These are phyloP conservation scores for Diplodia seriata DNA, from an alignment of 2,329 filamentous ascomycete species.

Conservation along the genomic window DNA sequence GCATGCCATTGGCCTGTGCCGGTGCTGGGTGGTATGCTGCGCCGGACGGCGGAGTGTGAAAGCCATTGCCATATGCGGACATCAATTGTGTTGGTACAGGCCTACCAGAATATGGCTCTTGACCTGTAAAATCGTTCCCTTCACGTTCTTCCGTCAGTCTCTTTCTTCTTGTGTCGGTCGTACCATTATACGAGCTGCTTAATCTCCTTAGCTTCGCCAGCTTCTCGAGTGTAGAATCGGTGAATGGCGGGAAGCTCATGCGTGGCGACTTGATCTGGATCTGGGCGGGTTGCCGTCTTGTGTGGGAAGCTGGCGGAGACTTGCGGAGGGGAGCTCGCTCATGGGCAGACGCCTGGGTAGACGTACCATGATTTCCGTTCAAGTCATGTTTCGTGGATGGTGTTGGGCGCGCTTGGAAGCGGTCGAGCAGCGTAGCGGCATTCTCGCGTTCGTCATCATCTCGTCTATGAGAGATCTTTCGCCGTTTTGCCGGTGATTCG, in stretches of 20 bases:
- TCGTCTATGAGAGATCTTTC: background rate
- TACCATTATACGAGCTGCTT: background rate
- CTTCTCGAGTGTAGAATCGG: background rate
- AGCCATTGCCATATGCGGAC: background rate
- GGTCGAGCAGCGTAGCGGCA: background rate
- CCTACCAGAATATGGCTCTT: too few relatives aligned
- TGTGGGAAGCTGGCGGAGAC: background rate
- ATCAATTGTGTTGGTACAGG: background rate
- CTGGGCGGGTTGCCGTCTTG: background rate
- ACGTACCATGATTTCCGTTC: slow-evolving; percentile 4
- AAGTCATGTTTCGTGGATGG: background rate
- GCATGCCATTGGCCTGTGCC: background rate
- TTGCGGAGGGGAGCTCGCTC: background rate
- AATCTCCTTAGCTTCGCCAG: background rate
- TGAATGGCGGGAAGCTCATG: background rate
- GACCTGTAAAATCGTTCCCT: background rate
- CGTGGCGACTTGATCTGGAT: background rate
- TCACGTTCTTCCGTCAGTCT: slow-evolving; percentile 16
- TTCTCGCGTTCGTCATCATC: background rate
- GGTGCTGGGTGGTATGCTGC: background rate
- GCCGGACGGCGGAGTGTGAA: background rate
- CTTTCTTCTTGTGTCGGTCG: background rate
- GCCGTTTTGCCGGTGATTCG: slow-evolving; percentile 1
- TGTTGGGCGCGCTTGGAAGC: background rate
- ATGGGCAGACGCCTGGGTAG: background rate